Conservation (phyloP, 2,329 filamentous ascomycete genomes). For the Coniosporium uncinatum region DNA sequence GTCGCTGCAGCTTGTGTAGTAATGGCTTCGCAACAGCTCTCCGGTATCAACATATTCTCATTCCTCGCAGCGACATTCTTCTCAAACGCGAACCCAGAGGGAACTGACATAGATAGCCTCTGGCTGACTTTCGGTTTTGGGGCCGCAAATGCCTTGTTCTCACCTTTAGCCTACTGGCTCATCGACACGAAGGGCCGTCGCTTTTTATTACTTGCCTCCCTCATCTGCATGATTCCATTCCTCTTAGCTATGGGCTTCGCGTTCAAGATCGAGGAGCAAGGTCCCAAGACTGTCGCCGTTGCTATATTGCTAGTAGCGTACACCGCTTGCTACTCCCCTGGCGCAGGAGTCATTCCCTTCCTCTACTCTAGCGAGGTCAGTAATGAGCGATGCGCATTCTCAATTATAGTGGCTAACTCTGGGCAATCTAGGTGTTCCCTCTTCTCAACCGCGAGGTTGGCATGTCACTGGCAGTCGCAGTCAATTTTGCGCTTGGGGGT, state of each 20-base stretch:
- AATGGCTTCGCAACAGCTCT: background rate
- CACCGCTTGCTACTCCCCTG: constrained; percentile 4
- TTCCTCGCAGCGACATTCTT: background rate
- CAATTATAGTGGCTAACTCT: no score
- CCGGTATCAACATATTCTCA: constrained; percentile 1
- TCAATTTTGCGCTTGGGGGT: constrained; percentile 18
- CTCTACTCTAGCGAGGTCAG: constrained; percentile 1
- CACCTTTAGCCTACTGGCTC: background rate
- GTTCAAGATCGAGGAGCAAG: background rate
- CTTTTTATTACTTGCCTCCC: background rate
- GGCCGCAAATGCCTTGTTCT: background rate
- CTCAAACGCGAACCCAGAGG: constrained; percentile 3
- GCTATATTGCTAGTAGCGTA: background rate
- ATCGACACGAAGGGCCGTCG: background rate
- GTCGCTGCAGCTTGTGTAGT: background rate
- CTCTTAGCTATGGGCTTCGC: background rate
- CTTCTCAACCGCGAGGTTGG: constrained; percentile 4
- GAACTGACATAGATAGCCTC: background rate
- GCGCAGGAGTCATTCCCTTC: constrained; percentile 4
- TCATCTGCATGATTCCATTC: background rate
- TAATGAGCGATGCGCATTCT: no score
- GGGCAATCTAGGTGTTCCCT: no score
- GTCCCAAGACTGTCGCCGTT: background rate
- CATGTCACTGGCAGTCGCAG: constrained; percentile 11
- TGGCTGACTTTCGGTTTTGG: background rate